These are phyloP conservation scores for Amoebophrya sp. DNA, from an alignment of 169 alveolate genomes.

Conservation along the genomic window DNA sequence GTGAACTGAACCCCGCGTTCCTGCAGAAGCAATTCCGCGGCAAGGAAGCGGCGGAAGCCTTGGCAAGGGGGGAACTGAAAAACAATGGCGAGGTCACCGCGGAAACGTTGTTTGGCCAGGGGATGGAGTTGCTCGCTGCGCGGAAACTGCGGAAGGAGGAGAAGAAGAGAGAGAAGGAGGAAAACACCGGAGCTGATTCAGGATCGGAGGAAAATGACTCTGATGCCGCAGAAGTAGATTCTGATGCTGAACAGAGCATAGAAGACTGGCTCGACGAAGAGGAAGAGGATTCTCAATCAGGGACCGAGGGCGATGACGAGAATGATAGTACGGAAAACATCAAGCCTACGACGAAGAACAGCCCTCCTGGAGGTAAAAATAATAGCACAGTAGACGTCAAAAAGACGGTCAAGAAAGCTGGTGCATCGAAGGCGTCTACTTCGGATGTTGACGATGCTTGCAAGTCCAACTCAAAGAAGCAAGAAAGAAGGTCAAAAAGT, in stretches of 20 bases:
- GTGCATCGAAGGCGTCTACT: too few relatives aligned
- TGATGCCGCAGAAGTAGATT: background rate
- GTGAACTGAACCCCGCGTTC: background rate
- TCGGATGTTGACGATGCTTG: too few relatives aligned
- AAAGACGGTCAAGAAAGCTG: too few relatives aligned
- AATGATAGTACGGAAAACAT: too few relatives aligned
- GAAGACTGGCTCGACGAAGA: background rate
- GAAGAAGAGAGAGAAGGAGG: slow-evolving; percentile 28
- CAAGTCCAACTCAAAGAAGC: too few relatives aligned
- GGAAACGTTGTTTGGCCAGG: background rate
- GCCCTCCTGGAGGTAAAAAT: too few relatives aligned
- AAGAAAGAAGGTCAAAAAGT: too few relatives aligned
- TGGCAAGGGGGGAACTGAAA: background rate
- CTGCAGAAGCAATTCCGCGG: slow-evolving; percentile 19
- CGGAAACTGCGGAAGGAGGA: background rate
- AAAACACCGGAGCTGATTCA: background rate
- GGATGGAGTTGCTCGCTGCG: background rate
- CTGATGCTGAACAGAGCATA: background rate
- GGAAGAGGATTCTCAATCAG: background rate
- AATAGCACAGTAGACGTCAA: too few relatives aligned
- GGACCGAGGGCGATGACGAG: too few relatives aligned
- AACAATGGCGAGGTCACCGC: background rate
- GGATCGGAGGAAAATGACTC: too few relatives aligned
- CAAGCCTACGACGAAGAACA: too few relatives aligned
- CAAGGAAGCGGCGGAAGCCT: background rate